A percentile compares a stretch with the other conserved stretches of the same genome.
These are phyloP conservation scores for Hericium coralloides DNA, from an alignment of 768 basidiomycete species.

Conservation along the genomic window DNA sequence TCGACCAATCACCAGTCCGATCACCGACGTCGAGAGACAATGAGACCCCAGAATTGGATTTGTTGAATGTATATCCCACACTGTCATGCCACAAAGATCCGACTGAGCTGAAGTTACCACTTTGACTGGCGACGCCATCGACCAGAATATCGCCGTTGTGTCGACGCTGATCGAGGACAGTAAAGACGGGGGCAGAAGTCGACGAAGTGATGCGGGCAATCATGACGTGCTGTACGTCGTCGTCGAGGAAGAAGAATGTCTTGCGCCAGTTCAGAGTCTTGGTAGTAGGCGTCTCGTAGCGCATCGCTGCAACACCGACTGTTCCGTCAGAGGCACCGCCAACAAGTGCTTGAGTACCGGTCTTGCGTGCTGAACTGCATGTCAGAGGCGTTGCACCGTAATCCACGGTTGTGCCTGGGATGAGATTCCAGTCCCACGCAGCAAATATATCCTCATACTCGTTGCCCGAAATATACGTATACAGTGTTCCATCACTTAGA, in stretches of 20 bases:
- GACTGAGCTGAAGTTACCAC: slow-evolving; percentile 20
- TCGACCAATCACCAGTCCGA: slow-evolving; percentile 48
- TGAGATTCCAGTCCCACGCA: slow-evolving; percentile 65
- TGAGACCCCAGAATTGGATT: slow-evolving; percentile 16
- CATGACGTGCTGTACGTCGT: slow-evolving; percentile 54
- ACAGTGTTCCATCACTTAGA: slow-evolving; percentile 48
- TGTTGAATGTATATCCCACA: slow-evolving; percentile 46
- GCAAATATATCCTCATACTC: slow-evolving; percentile 66
- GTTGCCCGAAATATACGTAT: slow-evolving; percentile 50
- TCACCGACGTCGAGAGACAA: slow-evolving; percentile 32
- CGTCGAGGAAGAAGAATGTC: slow-evolving; percentile 57
- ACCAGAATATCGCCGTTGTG: slow-evolving; percentile 32
- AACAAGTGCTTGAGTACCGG: slow-evolving; percentile 45
- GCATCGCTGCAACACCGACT: slow-evolving; percentile 49
- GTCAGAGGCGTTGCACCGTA: slow-evolving; percentile 43
- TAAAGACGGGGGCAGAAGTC: slow-evolving; percentile 39
- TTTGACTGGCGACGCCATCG: slow-evolving; percentile 21
- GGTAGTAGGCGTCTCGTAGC: slow-evolving; percentile 52
- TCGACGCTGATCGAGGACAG: slow-evolving; percentile 55
- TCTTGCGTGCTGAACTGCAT: slow-evolving; percentile 33
- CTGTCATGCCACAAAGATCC: slow-evolving; percentile 49
- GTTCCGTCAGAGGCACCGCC: slow-evolving; percentile 51
- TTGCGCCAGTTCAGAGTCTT: slow-evolving; percentile 50
- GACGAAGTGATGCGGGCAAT: slow-evolving; percentile 40
- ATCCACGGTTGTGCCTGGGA: slow-evolving; percentile 60